Base-by-base conservation (phyloP, 2,329 filamentous ascomycete genomes). In the Nemania diffusa region DNA sequence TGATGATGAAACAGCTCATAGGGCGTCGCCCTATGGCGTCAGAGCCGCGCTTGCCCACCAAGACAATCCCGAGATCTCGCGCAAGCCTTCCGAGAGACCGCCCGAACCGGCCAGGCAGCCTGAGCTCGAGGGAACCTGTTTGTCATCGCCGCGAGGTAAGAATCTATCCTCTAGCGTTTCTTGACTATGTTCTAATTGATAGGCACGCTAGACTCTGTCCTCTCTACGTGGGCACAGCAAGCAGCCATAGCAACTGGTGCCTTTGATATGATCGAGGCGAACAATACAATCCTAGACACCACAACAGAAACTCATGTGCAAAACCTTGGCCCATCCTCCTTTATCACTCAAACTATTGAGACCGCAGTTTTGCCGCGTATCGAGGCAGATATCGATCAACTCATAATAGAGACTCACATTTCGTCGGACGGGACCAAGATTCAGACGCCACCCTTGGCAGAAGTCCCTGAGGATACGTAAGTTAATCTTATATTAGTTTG, bases 191-290 rank as follows among this genome's bases (percentile, higher is more conserved):
- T 44, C 57, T 62, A 56, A 57, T 34, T 37, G 2, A 57, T 24
- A 8, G 8, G 27, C 24, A 71, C 66, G 67, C 60, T 57, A 78
- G 84, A 84, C 58, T 85, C 84, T 4, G 78, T 81, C 2, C 74
- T 83, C 34, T 84, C 84, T 0, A 82, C 78, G 69, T 81, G 81
- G 76, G 84, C 83, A 22, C 78, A 81, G 20, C 73, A 72, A 46
- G 77, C 78, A n/a, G 71, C 74, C 46, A 67, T 71, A 37, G 76
- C 73, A 11, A 76, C 77, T 17, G 77, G 76, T 13, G 78, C 77
- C 7, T 78, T 79, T 9, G 77, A 76, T 20, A 78, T 75, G 55
- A 73, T 73, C 3, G 79, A 78, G 5, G 66, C 74, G 9, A 68
- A 74, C 15, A 78, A 79, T 46, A 73, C 74, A 4, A 69, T 66